These are phyloP conservation scores for Hordeum marinum DNA, from an alignment of 176 grass and related monocot species.

Conservation along the genomic window DNA sequence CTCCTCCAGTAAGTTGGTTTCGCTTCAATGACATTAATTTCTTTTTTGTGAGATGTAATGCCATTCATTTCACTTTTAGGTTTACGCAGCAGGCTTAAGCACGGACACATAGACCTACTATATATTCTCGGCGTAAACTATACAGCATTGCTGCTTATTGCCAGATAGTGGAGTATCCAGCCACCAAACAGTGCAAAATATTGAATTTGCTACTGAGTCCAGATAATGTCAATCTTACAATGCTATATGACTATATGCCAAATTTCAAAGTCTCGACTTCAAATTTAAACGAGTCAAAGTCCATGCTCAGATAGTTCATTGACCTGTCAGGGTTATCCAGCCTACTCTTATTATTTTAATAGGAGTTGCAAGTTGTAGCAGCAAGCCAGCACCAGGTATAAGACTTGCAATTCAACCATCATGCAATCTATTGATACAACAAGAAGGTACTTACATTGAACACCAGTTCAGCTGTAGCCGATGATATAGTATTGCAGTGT, in stretches of 20 bases:
- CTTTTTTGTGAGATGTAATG: not conserved
- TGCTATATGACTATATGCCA: slow-evolving; percentile 7
- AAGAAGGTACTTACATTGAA: slow-evolving; percentile 56
- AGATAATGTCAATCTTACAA: slow-evolving; percentile 8
- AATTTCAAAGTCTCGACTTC: slow-evolving; percentile 3
- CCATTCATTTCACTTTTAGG: not conserved
- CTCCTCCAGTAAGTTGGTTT: slow-evolving; percentile 1
- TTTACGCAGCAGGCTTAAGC: not conserved
- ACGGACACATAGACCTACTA: not conserved
- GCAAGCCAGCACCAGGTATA: not conserved
- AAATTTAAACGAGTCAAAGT: slow-evolving; percentile 14
- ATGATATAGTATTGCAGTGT: slow-evolving; percentile 89
- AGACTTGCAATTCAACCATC: not conserved
- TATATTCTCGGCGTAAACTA: not conserved
- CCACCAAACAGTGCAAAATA: not conserved
- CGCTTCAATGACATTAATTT: not conserved
- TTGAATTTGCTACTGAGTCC: not conserved
- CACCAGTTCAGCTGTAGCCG: slow-evolving; percentile 84
- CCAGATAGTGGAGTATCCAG: not conserved
- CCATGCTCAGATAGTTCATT: slow-evolving; percentile 5
- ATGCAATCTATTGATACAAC: not conserved
- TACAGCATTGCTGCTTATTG: not conserved
- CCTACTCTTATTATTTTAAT: not conserved
- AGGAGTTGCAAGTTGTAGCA: not conserved
- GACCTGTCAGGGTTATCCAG: not conserved